Percentiles rank a stretch among this genome's conserved stretches.
Conservation (phyloP, 371 early-diverging fungal species). For the Rhizopus stolonifer region DNA sequence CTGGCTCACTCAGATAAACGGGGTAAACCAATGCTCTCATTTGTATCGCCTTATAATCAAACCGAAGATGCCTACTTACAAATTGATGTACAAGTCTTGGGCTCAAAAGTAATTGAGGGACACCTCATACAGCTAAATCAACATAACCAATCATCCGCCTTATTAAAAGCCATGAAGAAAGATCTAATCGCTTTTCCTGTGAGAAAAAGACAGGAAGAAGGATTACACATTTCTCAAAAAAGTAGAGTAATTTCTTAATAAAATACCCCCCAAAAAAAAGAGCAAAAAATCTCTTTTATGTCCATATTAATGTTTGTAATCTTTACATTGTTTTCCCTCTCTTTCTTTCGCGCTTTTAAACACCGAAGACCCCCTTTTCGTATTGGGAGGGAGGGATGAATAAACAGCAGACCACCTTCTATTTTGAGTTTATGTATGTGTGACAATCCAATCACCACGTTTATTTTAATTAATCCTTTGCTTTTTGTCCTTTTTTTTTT, state of each 20-base stretch:
- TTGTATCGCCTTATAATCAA: slow-evolving; percentile 34
- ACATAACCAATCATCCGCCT: slow-evolving; percentile 17
- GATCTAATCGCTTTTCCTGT: neutral
- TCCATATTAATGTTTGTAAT: too few species aligned
- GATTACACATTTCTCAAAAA: too few species aligned
- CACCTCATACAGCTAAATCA: slow-evolving; percentile 29
- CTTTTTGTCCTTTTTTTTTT: neutral
- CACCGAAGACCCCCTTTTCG: too few species aligned
- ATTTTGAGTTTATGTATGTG: slow-evolving; percentile 25
- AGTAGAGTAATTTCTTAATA: too few species aligned
- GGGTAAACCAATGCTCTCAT: slow-evolving; percentile 20
- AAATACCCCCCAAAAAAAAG: too few species aligned
- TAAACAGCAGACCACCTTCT: slow-evolving; percentile 24
- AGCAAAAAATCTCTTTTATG: too few species aligned
- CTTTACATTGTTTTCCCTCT: too few species aligned
- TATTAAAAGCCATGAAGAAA: slow-evolving; percentile 15
- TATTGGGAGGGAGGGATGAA: neutral
- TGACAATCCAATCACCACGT: slow-evolving; percentile 25
- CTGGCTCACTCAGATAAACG: neutral
- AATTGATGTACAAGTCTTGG: slow-evolving; percentile 46
- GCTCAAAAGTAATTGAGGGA: slow-evolving; percentile 37
- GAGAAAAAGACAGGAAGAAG: too few species aligned
- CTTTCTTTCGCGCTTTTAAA: too few species aligned
- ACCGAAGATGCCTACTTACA: slow-evolving; percentile 26
- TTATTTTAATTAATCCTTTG: slow-evolving; percentile 7